Percentiles rank a stretch among this genome's conserved stretches.
Conservation (phyloP, 495 filamentous ascomycete species). For the Hyaloscypha hepaticicola region DNA sequence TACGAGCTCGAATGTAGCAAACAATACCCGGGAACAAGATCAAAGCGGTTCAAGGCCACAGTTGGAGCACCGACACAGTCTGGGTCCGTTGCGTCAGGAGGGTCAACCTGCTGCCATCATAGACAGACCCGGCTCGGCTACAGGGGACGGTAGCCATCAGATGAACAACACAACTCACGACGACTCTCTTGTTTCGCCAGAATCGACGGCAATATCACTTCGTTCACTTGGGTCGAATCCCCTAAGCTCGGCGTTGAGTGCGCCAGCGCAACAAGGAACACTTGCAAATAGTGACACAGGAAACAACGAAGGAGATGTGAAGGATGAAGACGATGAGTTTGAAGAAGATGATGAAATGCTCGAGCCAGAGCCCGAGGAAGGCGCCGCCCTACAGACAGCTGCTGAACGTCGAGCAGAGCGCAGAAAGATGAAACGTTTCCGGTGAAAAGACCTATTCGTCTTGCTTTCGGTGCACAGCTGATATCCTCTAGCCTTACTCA, state of each 20-base stretch:
- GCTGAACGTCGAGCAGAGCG: slow-evolving; percentile 75
- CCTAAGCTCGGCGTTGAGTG: slow-evolving; percentile 40
- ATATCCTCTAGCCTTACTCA: slow-evolving; percentile 72
- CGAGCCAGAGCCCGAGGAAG: slow-evolving; percentile 49
- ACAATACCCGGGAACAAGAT: slow-evolving; percentile 42
- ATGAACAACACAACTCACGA: slow-evolving; percentile 34
- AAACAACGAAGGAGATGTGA: slow-evolving; percentile 37
- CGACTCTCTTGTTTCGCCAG: slow-evolving; percentile 43
- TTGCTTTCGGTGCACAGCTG: background rate
- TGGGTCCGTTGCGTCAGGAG: slow-evolving; percentile 33
- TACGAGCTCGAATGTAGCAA: slow-evolving; percentile 36
- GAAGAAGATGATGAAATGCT: slow-evolving; percentile 49
- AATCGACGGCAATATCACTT: slow-evolving; percentile 36
- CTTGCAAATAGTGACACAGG: slow-evolving; percentile 33
- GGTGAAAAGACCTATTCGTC: slow-evolving; percentile 52
- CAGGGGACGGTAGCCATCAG: slow-evolving; percentile 20
- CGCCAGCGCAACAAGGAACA: slow-evolving; percentile 30
- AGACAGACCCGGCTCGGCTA: slow-evolving; percentile 30
- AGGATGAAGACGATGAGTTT: slow-evolving; percentile 48
- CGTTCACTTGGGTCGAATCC: slow-evolving; percentile 42
- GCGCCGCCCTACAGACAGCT: slow-evolving; percentile 54
- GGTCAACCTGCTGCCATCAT: slow-evolving; percentile 37
- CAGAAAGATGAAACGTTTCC: slow-evolving; percentile 93
- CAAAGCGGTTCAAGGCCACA: slow-evolving; percentile 39
- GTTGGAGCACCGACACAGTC: slow-evolving; percentile 32